Evolutionary conservation across 2,329 filamentous ascomycete species (phyloP).

Genomic region (Periconia digitata): DNA sequence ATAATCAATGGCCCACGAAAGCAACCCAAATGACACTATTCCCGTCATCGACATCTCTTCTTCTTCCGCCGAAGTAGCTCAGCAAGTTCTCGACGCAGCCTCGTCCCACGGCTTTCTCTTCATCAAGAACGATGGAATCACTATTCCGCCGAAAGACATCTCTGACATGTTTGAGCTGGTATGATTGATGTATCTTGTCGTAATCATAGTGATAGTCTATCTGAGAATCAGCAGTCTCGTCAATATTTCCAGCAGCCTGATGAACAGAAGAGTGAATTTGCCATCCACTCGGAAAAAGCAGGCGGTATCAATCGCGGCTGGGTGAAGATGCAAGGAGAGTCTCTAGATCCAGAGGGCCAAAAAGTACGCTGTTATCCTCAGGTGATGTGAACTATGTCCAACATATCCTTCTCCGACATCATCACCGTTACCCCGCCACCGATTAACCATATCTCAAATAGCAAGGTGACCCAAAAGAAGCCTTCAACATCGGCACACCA

Average conservation of each 20-base stretch:
- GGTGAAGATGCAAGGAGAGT: conserved; percentile 85
- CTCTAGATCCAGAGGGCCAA: conserved; percentile 80
- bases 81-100: conserved; percentile 75
- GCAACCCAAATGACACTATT: conserved; percentile 49
- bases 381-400: neutral
- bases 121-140: conserved; percentile 71
- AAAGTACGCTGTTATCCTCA: conserved; percentile 53
- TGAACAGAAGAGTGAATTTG: conserved; percentile 72
- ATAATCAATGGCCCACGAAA: neutral
- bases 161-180: conserved; percentile 75
- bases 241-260: conserved; percentile 71
- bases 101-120: conserved; percentile 87
- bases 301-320: conserved; percentile 77
- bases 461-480: conserved; percentile 84
- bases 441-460: conserved; percentile 35
- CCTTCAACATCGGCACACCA: conserved; percentile 90
- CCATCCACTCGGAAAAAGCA: conserved; percentile 64
- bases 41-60: conserved; percentile 81
- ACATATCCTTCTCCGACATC: conserved; percentile 14
- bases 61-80: conserved; percentile 60
- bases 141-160: conserved; percentile 68
- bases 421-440: neutral
- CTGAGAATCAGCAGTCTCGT: conserved; percentile 57
- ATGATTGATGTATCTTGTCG: conserved; percentile 20
- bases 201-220: neutral